These are phyloP conservation scores for Chionographis japonica DNA, from an alignment of 106 monocot genomes.

Conservation along the genomic window DNA sequence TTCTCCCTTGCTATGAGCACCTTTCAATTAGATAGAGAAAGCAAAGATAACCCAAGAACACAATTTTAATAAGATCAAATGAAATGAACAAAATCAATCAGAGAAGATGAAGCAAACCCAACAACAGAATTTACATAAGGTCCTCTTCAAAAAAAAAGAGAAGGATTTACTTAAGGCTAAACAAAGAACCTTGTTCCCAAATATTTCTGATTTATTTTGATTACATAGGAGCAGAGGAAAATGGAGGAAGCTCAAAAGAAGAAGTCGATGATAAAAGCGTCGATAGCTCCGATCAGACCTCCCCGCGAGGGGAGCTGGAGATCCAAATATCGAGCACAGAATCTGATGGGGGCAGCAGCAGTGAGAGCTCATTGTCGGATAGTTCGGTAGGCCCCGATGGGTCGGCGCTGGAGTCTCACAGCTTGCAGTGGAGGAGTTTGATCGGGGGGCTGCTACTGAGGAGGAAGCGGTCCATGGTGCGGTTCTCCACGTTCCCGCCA, in stretches of 20 bases:
- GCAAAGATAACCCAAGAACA: no score
- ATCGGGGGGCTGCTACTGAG: constrained; percentile 47
- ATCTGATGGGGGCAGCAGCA: constrained; percentile 43
- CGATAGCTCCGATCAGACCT: constrained; percentile 24
- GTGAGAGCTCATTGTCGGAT: constrained; percentile 13
- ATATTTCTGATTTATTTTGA: not conserved
- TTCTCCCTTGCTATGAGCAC: no score
- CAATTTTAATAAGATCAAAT: no score
- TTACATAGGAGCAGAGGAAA: constrained; percentile 16
- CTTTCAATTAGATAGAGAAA: no score
- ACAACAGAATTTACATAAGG: no score
- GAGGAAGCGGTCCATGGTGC: constrained; percentile 47
- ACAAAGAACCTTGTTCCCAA: not conserved
- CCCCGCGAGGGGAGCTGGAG: constrained; percentile 49
- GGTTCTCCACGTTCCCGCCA: constrained; percentile 50
- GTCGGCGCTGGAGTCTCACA: constrained; percentile 15
- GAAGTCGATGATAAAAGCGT: constrained; percentile 10
- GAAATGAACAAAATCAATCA: no score
- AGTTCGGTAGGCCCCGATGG: constrained; percentile 9
- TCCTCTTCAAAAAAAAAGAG: no score
- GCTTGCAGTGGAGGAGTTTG: constrained; percentile 55
- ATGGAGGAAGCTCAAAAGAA: constrained; percentile 12
- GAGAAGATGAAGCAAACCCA: no score
- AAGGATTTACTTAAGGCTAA: no score
- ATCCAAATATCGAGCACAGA: constrained; percentile 16